Evolutionary conservation across 2,329 filamentous ascomycete species (phyloP), one percentile per base, ranked within the genome.

Genomic region (Niveomyces coronatus): DNA sequence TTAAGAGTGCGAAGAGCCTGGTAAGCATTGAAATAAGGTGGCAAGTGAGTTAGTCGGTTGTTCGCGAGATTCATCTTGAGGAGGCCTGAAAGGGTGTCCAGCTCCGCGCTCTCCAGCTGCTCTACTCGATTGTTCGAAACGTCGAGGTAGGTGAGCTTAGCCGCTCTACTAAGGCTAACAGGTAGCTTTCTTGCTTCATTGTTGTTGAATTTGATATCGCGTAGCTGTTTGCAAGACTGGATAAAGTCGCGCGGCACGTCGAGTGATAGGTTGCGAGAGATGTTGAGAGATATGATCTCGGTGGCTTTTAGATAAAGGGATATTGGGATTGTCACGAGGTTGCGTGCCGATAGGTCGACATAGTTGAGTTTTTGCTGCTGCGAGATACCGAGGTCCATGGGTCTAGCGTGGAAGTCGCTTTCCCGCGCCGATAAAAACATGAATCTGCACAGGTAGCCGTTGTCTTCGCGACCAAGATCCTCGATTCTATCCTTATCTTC

Each of bases 201-300:
- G 54, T 87, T 89, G 49, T 85, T 87, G 60, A 83, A 98, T 53
- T 93, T 94, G 68, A 98, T 91, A 57, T 98, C 91, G 35, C 89
- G 79, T 15, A 98, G 67, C 52, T 89, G 87, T 49, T 82, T 79
- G 62, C 91, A 98, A 19, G 85, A 84, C 56, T 94, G 86, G 39
- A 98, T 88, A 55, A 98, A 98, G 58, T 98, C 91, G 53, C 87
- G 86, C 0, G 91, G 91, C 11, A 98, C 79, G 50, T 95, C 86
- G 19, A 98, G 70, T 0, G 87, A 91, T 31, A 96, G 65, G 50
- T 98, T 98, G 26, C 85, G 77, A 1, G 91, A 96, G 9, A 98
- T 68, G 53, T 98, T 96, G 27, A 98, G 72, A 1, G 87, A 93
- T 39, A 94, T 89, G 49, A 98, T 96, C 53, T 98, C 91, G 9